phyloP scores from a whole-genome alignment of 306 rosid genomes.

The Quercus glauca region DNA sequence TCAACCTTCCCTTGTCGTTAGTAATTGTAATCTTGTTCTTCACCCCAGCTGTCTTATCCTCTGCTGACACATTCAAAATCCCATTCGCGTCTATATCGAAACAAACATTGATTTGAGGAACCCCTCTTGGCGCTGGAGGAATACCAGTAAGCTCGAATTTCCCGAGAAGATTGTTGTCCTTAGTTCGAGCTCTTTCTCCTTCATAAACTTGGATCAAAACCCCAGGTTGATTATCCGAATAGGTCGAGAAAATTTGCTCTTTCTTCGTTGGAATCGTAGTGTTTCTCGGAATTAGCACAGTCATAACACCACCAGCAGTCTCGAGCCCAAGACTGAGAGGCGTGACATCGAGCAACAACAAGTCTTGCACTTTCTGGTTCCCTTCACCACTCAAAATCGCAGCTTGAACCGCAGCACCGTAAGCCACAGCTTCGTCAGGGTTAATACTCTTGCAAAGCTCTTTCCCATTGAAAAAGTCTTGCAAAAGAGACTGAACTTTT shows the following conservation, averaged over 20 bases:
- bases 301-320: constrained; percentile 89
- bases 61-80: constrained; percentile 67
- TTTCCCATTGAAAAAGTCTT: constrained; percentile 77
- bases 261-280: constrained; percentile 79
- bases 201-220: constrained; percentile 83
- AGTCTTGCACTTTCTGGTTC: constrained; percentile 68
- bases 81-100: constrained; percentile 84
- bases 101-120: constrained; percentile 66
- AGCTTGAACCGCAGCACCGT: constrained; percentile 86
- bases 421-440: constrained; percentile 88
- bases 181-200: constrained; percentile 73
- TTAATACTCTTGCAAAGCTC: constrained; percentile 86
- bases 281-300: constrained; percentile 70
- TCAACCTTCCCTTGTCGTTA: constrained; percentile 76
- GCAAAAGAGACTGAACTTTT: constrained; percentile 66
- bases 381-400: constrained; percentile 78
- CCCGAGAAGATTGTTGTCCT: constrained; percentile 70
- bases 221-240: constrained; percentile 81
- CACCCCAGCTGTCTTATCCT: constrained; percentile 87
- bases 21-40: constrained; percentile 83
- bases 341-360: constrained; percentile 72
- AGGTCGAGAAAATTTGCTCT: constrained; percentile 76
- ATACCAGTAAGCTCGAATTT: constrained; percentile 78
- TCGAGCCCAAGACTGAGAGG: constrained; percentile 69
- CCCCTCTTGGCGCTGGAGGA: constrained; percentile 85